Evolutionary conservation across 2,329 filamentous ascomycete genomes (phyloP), one percentile per base, ranked within the genome.

Genomic region (Fusarium verrucosum): DNA sequence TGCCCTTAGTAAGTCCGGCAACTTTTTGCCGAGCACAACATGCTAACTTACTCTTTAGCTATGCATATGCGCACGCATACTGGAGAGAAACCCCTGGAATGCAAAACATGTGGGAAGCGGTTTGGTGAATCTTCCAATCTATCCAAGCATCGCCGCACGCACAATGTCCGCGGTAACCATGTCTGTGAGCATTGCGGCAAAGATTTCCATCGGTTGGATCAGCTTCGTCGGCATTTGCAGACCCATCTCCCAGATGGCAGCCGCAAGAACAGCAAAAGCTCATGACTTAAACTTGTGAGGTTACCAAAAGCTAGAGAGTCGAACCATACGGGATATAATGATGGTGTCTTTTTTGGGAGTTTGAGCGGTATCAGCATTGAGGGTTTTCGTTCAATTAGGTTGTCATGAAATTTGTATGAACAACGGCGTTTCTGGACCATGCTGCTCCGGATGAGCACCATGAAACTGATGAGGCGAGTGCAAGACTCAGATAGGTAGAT

Each of bases 51-150:
- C 28, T 20, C 16, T 20, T 35, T 43, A 88, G 86, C 87, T n/a
- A 89, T 89, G 80, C 89, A 91, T 67, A 83, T 84, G 68, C 82
- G 87, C 35, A 87, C 84, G 2, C 89, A 91, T 69, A 89, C 88
- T 1, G 86, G 87, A 37, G 82, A 85, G 42, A 90, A 89, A 70
- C 87, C 87, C 1, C 75, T 89, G 0, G 75, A 78, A 40, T 89
- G 87, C 62, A 81, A 85, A 2, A 77, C 83, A 25, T 90, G 87
- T 65, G 80, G 79, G 41, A 87, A 86, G 69, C 76, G 76, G 10
- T 90, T 90, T 70, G 82, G 84, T 58, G 87, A 90, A 72, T 89
- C 87, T 0, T 89, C 87, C 5, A 90, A 89, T 67, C 76, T 89
- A 17, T 86, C 87, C 46, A 90, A 89, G 67, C 87, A 90, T 70